phyloP scores from a whole-genome alignment of 2,329 filamentous ascomycete species.

The Hyphodiscus sp. region DNA sequence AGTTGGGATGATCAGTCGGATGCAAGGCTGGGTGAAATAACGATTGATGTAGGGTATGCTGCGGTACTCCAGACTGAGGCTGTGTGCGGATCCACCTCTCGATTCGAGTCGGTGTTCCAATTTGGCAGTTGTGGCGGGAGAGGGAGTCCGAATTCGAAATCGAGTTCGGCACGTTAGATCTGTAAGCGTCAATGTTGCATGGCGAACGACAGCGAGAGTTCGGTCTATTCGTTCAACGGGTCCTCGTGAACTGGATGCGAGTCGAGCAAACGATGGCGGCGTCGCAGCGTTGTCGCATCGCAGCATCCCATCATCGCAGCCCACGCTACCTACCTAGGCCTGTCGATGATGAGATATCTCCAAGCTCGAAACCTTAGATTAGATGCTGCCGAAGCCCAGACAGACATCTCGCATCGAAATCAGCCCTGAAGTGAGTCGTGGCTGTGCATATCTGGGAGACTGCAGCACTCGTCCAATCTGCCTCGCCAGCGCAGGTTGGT shows the following conservation, averaged over 20 bases:
- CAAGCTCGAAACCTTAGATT: background rate
- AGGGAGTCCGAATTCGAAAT: background rate
- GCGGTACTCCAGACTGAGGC: background rate
- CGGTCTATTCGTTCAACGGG: background rate
- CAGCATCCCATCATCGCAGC: no score
- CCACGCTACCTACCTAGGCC: no score
- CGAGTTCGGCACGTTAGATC: background rate
- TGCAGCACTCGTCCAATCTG: background rate
- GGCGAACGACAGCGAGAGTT: no score
- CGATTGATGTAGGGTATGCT: background rate
- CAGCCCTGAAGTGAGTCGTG: no score
- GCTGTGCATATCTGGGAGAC: no score
- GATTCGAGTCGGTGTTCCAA: background rate
- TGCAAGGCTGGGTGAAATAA: background rate
- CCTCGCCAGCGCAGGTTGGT: background rate
- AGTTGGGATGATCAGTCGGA: background rate
- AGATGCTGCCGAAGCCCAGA: no score
- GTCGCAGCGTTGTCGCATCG: background rate
- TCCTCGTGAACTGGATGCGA: background rate
- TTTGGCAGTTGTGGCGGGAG: background rate
- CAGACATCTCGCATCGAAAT: no score
- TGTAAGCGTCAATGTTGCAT: no score
- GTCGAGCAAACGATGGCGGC: background rate
- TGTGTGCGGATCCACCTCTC: background rate
- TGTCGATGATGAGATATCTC: background rate